Evolutionary conservation across 257 asterid genomes (phyloP).

Genomic region (Ballota nigra): DNA sequence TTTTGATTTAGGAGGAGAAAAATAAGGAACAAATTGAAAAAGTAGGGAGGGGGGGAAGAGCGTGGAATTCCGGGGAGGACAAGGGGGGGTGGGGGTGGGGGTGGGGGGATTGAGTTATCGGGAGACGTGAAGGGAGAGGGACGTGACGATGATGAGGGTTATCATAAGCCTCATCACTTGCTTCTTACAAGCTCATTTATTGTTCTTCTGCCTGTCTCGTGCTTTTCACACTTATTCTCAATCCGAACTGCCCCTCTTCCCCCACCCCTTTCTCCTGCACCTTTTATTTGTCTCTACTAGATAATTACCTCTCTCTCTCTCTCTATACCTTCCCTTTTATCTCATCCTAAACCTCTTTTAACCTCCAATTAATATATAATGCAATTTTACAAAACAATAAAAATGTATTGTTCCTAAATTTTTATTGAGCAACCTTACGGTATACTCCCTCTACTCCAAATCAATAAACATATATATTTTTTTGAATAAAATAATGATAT

Average conservation of each 20-base stretch:
- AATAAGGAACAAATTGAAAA: background rate
- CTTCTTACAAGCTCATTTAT: conserved; percentile 66
- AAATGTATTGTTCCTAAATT: no score
- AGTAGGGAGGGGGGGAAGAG: conserved; percentile 18
- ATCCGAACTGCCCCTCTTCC: conserved; percentile 78
- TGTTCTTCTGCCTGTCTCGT: conserved; percentile 59
- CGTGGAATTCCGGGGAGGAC: conserved; percentile 76
- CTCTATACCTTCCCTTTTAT: no score
- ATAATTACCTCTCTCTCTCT: background rate
- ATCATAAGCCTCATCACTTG: conserved; percentile 87
- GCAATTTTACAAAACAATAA: no score
- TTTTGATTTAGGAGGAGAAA: background rate
- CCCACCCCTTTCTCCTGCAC: conserved; percentile 14
- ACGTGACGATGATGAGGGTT: conserved; percentile 97
- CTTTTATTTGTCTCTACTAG: conserved; percentile 24
- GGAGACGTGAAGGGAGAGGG: conserved; percentile 64
- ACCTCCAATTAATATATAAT: no score
- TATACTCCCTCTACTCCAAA: no score
- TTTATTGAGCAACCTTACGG: no score
- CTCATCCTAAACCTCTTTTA: no score
- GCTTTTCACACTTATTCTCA: conserved; percentile 89
- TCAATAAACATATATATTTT: no score
- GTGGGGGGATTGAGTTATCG: conserved; percentile 40
- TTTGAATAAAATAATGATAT: no score
- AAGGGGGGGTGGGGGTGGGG: conserved; percentile 11